Base-by-base conservation (phyloP, 139 green algal genomes). In the Pseudopediastrum boryanum region DNA sequence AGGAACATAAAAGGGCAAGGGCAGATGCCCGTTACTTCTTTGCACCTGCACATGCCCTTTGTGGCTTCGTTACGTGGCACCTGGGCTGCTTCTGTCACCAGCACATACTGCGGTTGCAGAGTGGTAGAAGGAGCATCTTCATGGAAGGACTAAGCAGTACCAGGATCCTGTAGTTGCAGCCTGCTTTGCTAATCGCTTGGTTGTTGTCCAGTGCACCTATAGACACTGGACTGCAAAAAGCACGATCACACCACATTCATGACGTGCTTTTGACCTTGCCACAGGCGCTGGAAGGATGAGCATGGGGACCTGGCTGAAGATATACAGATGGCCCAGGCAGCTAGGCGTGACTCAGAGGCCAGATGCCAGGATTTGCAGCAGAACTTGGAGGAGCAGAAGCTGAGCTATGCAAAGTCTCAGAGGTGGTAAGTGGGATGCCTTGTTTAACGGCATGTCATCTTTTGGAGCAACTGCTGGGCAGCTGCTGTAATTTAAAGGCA, bases 251-350 rank as follows among this genome's bases (percentile, higher is more conserved):
- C 3, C 10, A 52, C 10, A 56, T 5, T 52, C 25, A 39, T 52
- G 36, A 19, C 27, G 46, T 61, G 38, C 66, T 19, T 13, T 59
- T 61, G 42, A 48, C 33, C 3, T 33, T 76, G 68, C 54, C n/a
- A n/a, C n/a, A 78, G 71, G 71, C 71, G 54, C 27, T 78, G 71
- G 71, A 16, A 44, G 25, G 25, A 58, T 56, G 54, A 78, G 27
- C 71, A 78, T 56, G 52, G 71, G 21, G 71, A 78, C 52, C 31
- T 61, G 39, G 54, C 71, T 6, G 23, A 29, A 12, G 36, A 52
- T 27, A 38, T 78, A 2, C 71, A 69, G 41, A 41, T 46, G 21
- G 19, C 65, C 25, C n/a, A 43, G n/a, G 71, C 56, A 7, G 21
- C 27, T 41, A 78, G 43, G 42, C 71, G 69, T 27, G 54, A 78